phyloP scores from a whole-genome alignment of 2,329 filamentous ascomycete species.

The Aspergillus proliferans region DNA sequence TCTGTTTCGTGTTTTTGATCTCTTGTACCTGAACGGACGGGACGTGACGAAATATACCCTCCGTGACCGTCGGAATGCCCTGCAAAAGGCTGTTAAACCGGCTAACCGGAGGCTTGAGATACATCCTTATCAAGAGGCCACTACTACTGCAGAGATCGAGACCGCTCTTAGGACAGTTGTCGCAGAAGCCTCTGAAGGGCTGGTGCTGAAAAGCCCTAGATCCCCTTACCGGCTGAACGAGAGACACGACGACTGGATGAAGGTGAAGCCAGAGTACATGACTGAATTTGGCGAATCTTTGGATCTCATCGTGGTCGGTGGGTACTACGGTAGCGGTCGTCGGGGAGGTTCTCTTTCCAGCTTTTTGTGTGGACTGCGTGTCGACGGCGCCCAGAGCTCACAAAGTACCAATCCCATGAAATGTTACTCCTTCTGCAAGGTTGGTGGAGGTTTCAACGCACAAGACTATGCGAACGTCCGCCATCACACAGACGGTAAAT shows the following conservation, averaged over 20 bases:
- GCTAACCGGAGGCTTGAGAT: constrained; percentile 76
- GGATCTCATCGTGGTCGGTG: constrained; percentile 83
- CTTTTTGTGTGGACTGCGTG: constrained; percentile 82
- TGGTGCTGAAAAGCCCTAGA: constrained; percentile 88
- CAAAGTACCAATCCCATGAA: constrained; percentile 58
- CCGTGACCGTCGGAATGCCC: constrained; percentile 68
- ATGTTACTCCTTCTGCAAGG: constrained; percentile 93
- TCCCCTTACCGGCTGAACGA: constrained; percentile 82
- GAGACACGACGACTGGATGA: constrained; percentile 94
- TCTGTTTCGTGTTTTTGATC: constrained; percentile 82
- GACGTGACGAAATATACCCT: constrained; percentile 77
- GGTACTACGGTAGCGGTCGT: constrained; percentile 83
- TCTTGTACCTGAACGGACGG: constrained; percentile 77
- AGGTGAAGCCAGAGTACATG: constrained; percentile 99
- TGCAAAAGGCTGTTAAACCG: constrained; percentile 63
- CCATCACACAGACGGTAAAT: constrained; percentile 84
- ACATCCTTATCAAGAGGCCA: constrained; percentile 64
- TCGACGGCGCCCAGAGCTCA: constrained; percentile 61
- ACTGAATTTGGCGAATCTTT: constrained; percentile 88
- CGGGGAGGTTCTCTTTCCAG: constrained; percentile 77
- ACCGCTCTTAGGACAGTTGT: constrained; percentile 73
- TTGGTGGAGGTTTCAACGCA: constrained; percentile 84
- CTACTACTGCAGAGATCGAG: constrained; percentile 67
- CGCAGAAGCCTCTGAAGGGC: constrained; percentile 77
- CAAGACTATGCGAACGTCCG: constrained; percentile 79